phyloP scores from a whole-genome alignment of 2,329 filamentous ascomycete genomes.

The Sporothrix schenckii region DNA sequence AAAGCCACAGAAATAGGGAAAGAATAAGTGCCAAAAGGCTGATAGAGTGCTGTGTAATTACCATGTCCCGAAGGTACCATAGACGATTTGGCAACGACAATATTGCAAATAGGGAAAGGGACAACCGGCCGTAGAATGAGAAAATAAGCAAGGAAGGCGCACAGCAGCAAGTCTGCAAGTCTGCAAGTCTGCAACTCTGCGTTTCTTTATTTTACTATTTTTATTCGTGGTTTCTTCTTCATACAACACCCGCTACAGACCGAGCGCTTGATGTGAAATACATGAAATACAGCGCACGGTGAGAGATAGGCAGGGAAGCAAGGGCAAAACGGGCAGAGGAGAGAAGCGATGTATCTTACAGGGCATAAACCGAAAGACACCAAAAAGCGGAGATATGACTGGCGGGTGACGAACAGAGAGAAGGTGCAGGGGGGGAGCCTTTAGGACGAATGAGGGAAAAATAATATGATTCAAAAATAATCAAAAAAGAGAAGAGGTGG shows the following conservation, averaged over 20 bases:
- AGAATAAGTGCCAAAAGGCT: not conserved
- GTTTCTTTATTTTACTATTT: not conserved
- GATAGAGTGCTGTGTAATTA: not conserved
- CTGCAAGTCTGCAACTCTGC: too few species aligned
- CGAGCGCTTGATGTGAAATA: constrained; percentile 15
- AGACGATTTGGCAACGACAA: not conserved
- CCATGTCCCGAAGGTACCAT: constrained; percentile 12
- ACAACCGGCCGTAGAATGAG: not conserved
- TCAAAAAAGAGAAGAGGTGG: not conserved
- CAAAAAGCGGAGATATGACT: constrained; percentile 29
- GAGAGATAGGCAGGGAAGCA: constrained; percentile 5
- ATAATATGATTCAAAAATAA: not conserved
- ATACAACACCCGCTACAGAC: constrained; percentile 13
- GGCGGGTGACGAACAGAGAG: constrained; percentile 33
- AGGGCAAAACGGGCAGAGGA: not conserved
- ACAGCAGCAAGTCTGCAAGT: too few species aligned
- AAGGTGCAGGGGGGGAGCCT: constrained; percentile 30
- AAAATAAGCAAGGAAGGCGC: not conserved
- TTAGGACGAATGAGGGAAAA: constrained; percentile 4
- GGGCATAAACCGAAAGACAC: not conserved
- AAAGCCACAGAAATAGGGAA: not conserved
- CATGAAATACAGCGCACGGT: constrained; percentile 14
- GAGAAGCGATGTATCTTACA: not conserved
- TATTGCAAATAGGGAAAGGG: constrained; percentile 8
- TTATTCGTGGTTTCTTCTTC: not conserved